A percentile compares a stretch with the other conserved stretches of the same genome.
Conservation (phyloP, 352 stramenopile genomes). For the Peronospora belbahrii region DNA sequence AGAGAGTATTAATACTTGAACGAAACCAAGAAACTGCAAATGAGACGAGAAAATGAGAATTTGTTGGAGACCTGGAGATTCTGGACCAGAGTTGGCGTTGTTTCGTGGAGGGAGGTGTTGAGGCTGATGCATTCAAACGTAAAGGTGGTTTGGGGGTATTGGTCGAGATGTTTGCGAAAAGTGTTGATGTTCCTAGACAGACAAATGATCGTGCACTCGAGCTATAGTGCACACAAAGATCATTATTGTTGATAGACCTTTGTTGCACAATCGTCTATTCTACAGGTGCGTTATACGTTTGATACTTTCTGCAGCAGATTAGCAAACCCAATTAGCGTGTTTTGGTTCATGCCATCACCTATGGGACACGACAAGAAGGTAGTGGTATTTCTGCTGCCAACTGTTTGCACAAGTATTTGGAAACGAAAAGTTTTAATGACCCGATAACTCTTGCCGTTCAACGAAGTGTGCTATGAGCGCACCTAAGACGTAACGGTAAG, state of each 20-base stretch:
- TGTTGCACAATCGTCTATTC: too few species aligned
- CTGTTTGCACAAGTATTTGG: too few species aligned
- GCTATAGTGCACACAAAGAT: constrained; percentile 15
- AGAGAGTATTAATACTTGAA: constrained; percentile 29
- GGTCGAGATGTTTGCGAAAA: constrained; percentile 6
- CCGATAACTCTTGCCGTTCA: not conserved
- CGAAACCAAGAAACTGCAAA: constrained; percentile 20
- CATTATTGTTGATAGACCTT: too few species aligned
- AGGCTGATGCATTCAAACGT: constrained; percentile 16
- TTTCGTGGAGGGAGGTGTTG: constrained; percentile 18
- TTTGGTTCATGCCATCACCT: too few species aligned
- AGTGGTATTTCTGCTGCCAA: not conserved
- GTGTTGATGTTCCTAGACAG: constrained; percentile 19
- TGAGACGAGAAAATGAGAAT: constrained; percentile 18
- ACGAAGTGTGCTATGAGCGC: not conserved
- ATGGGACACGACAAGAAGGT: constrained; percentile 7
- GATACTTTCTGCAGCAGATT: too few species aligned
- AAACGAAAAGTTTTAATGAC: constrained; percentile 14
- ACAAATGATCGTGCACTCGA: constrained; percentile 7
- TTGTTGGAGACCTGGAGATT: constrained; percentile 19
- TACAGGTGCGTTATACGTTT: not conserved
- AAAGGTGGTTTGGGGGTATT: constrained; percentile 12
- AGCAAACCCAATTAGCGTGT: too few species aligned
- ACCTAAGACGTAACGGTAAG: constrained; percentile 45
- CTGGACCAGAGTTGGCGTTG: constrained; percentile 24